A percentile compares a stretch with the other conserved stretches of the same genome.
Evolutionary conservation across 768 basidiomycete genomes (phyloP).

Genomic region (Tulasnella sp.): DNA sequence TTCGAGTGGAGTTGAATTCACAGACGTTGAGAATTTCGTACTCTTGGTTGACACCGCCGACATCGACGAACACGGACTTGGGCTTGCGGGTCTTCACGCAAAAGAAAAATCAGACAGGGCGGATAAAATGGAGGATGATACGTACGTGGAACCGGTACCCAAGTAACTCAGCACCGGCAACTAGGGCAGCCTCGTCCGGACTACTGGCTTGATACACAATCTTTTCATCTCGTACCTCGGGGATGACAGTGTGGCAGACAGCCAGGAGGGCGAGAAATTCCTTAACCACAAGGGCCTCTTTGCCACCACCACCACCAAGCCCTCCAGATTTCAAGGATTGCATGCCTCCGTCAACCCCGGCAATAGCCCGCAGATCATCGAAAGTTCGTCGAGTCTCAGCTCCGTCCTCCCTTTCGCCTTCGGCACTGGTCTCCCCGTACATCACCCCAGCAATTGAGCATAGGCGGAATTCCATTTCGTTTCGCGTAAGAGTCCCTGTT

Average conservation of each 20-base stretch:
- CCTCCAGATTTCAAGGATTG: slow-evolving; percentile 8
- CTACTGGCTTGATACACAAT: slow-evolving; percentile 90
- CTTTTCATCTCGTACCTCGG: slow-evolving; percentile 75
- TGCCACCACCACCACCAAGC: slow-evolving; percentile 22
- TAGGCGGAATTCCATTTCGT: slow-evolving; percentile 95
- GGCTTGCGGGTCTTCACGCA: slow-evolving; percentile 78
- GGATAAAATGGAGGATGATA: slow-evolving; percentile 15
- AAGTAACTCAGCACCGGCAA: slow-evolving; percentile 81
- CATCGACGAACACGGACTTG: slow-evolving; percentile 81
- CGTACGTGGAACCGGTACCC: slow-evolving; percentile 90
- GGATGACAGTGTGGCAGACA: slow-evolving; percentile 97
- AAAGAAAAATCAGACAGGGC: neutral
- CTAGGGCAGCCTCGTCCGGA: slow-evolving; percentile 94
- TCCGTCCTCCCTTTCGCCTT: slow-evolving; percentile 55
- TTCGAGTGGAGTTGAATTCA: slow-evolving; percentile 97
- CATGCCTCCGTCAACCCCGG: slow-evolving; percentile 23
- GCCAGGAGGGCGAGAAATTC: slow-evolving; percentile 77
- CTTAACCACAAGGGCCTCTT: slow-evolving; percentile 31
- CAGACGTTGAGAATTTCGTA: slow-evolving; percentile 92
- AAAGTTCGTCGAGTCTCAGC: slow-evolving; percentile 42
- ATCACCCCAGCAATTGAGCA: slow-evolving; percentile 79
- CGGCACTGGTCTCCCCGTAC: slow-evolving; percentile 74
- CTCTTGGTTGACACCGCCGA: slow-evolving; percentile 58
- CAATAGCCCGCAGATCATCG: slow-evolving; percentile 28
- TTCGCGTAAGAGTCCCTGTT: slow-evolving; percentile 88